These are phyloP conservation scores for Athelia sp. DNA, from an alignment of 1,284 basidiomycete species.

Conservation along the genomic window DNA sequence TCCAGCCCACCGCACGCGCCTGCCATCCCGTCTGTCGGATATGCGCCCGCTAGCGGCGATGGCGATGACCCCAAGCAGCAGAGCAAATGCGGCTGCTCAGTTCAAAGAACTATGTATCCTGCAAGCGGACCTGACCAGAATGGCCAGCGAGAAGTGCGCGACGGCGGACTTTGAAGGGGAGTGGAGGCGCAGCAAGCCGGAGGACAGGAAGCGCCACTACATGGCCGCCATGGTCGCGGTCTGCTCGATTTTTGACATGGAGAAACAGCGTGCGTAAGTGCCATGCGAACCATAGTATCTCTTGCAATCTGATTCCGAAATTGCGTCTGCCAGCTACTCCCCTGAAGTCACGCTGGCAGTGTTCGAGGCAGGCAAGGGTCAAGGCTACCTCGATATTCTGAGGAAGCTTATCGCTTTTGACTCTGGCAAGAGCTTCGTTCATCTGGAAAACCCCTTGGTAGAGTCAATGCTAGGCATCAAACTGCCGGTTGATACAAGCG, in stretches of 20 bases:
- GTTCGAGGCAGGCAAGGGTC: background rate
- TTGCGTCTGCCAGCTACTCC: background rate
- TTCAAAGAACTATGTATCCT: slow-evolving; percentile 8
- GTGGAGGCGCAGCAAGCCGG: slow-evolving; percentile 7
- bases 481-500: background rate
- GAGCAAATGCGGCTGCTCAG: no score
- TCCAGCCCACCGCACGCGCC: background rate
- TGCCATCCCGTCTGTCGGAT: background rate
- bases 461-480: background rate
- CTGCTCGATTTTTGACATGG: slow-evolving; percentile 2
- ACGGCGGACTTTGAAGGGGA: slow-evolving; percentile 11
- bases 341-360: background rate
- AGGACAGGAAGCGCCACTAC: slow-evolving; percentile 9
- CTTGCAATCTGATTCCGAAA: background rate
- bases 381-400: background rate
- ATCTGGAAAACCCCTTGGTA: background rate
- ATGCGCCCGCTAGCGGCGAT: background rate
- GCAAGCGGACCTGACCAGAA: slow-evolving; percentile 8
- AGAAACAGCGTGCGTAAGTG: background rate
- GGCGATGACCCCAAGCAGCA: no score
- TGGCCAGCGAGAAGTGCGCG: slow-evolving; percentile 5
- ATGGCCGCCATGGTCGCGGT: slow-evolving; percentile 10
- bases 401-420: background rate
- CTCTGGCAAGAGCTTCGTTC: background rate
- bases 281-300: no score